A percentile compares a stretch with the other conserved stretches of the same genome.
These are phyloP conservation scores for Aspergillus brasiliensis DNA, from an alignment of 2,329 filamentous ascomycete genomes.

Conservation along the genomic window DNA sequence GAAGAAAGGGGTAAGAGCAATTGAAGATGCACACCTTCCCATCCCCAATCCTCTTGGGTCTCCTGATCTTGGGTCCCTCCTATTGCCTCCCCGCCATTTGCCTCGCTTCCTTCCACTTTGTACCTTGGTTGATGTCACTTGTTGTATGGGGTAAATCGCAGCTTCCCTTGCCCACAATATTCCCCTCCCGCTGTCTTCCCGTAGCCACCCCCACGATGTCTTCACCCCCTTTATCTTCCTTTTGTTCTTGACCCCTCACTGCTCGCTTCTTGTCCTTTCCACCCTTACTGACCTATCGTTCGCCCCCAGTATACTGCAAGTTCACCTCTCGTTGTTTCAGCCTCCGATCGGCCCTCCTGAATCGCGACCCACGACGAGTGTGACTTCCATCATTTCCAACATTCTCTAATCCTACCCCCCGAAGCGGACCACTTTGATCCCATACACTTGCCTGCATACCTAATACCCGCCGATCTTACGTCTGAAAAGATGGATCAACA, in stretches of 20 bases:
- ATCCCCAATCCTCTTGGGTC: background rate
- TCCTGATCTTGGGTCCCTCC: background rate
- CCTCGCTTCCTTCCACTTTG: slow-evolving; percentile 17
- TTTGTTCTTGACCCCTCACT: slow-evolving; percentile 3
- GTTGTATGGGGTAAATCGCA: slow-evolving; percentile 23
- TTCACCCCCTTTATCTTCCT: background rate
- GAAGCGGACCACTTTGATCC: slow-evolving; percentile 14
- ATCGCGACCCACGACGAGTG: slow-evolving; percentile 28
- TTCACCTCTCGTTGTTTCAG: slow-evolving; percentile 27
- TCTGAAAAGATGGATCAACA: slow-evolving; percentile 64
- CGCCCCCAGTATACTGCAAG: slow-evolving; percentile 20
- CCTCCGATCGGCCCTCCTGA: slow-evolving; percentile 31
- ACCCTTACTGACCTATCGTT: slow-evolving; percentile 22
- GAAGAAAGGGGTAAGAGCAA: slow-evolving; percentile 1
- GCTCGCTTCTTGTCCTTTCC: slow-evolving; percentile 7
- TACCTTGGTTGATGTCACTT: slow-evolving; percentile 14
- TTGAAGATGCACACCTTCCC: background rate
- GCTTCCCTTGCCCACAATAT: slow-evolving; percentile 22
- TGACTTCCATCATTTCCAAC: slow-evolving; percentile 27
- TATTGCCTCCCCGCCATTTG: slow-evolving; percentile 10
- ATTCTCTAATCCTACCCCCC: slow-evolving; percentile 27
- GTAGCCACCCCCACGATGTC: slow-evolving; percentile 2
- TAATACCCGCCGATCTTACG: slow-evolving; percentile 20
- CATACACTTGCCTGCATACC: slow-evolving; percentile 16
- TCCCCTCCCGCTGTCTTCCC: slow-evolving; percentile 13